Evolutionary conservation across 2,329 filamentous ascomycete species (phyloP).

Genomic region (Endoconidiophora laricicola): DNA sequence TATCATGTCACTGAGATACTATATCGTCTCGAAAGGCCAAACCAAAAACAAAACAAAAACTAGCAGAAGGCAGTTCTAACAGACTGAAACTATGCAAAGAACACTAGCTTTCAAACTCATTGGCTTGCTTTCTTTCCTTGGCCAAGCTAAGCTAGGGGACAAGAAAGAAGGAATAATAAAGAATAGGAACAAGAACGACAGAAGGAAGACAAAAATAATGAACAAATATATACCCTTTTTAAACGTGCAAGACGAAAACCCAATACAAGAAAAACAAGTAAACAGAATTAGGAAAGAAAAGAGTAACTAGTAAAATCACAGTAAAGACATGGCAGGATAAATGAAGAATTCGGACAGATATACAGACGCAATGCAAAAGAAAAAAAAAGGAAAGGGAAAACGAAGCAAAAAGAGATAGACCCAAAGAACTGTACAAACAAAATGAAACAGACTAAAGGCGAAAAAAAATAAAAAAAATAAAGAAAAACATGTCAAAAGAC

Average conservation of each 20-base stretch:
- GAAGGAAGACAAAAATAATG: not conserved
- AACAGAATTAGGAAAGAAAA: not conserved
- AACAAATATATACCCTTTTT: not conserved
- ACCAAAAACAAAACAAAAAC: no score
- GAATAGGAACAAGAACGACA: not conserved
- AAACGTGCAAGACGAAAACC: not conserved
- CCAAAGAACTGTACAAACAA: not conserved
- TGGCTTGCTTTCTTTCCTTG: not conserved
- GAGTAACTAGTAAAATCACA: not conserved
- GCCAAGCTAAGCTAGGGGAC: not conserved
- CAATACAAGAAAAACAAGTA: not conserved
- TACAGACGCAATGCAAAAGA: constrained; percentile 1
- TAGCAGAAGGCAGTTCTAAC: no score
- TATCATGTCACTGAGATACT: no score
- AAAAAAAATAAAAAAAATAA: not conserved
- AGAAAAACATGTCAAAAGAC: no score
- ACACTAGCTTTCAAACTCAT: not conserved
- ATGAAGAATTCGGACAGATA: not conserved
- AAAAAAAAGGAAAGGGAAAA: not conserved
- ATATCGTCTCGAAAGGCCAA: no score
- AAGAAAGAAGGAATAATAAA: not conserved
- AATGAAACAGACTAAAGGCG: not conserved
- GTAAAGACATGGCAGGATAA: not conserved
- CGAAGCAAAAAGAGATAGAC: not conserved
- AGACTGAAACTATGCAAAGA: no score